A percentile compares a stretch with the other conserved stretches of the same genome.
These are phyloP conservation scores for Cymodocea nodosa DNA, from an alignment of 116 monocot species.

Conservation along the genomic window DNA sequence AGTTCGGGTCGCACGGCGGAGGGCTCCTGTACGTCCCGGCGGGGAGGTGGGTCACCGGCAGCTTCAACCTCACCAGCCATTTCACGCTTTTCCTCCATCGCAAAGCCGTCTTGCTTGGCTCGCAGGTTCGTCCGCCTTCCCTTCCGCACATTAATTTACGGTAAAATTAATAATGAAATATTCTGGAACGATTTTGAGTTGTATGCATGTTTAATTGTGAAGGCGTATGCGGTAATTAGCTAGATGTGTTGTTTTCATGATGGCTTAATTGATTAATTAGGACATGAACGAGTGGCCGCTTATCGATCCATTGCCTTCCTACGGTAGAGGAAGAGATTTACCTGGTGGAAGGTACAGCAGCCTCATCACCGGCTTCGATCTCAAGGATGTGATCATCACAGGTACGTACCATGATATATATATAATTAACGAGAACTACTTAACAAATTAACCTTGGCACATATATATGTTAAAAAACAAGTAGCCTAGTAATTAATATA, in stretches of 20 bases:
- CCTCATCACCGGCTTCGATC: slow-evolving; percentile 31
- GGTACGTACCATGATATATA: slow-evolving; percentile 15
- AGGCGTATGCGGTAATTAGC: too few relatives aligned
- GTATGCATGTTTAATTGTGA: too few relatives aligned
- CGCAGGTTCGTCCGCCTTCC: slow-evolving; percentile 36
- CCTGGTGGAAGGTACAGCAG: too few relatives aligned
- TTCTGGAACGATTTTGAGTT: too few relatives aligned
- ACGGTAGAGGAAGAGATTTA: slow-evolving; percentile 51
- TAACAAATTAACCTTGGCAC: neutral
- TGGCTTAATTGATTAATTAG: slow-evolving; percentile 14
- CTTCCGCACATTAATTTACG: too few relatives aligned
- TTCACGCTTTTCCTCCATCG: slow-evolving; percentile 52
- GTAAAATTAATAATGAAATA: too few relatives aligned
- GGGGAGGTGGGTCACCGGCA: slow-evolving; percentile 63
- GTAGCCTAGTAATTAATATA: too few relatives aligned
- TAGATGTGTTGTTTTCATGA: slow-evolving; percentile 2
- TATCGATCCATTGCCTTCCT: slow-evolving; percentile 47
- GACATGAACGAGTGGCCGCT: slow-evolving; percentile 53
- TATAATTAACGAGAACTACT: neutral
- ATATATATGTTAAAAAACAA: too few relatives aligned
- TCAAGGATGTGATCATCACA: slow-evolving; percentile 73
- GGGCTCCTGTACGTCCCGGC: slow-evolving; percentile 47
- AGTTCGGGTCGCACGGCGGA: slow-evolving; percentile 33
- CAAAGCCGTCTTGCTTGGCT: slow-evolving; percentile 56
- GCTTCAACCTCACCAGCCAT: too few relatives aligned